phyloP scores from a whole-genome alignment of 1,284 basidiomycete species.

The Ustilago trichophora region DNA sequence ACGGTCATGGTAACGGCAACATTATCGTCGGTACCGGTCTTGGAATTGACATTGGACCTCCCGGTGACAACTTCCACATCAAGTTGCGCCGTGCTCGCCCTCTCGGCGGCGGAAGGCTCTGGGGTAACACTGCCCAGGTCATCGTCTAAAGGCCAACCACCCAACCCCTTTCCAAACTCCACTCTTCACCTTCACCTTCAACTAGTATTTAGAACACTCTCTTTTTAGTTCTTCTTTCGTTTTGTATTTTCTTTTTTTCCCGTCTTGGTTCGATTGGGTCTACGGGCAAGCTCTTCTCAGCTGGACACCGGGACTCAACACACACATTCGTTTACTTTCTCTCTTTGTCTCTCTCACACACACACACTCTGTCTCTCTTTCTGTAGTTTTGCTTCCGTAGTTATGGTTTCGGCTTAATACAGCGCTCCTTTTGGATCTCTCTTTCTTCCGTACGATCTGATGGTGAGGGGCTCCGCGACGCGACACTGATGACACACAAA shows the following conservation, averaged over 20 bases:
- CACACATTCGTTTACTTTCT: not conserved
- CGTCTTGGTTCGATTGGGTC: too few relatives aligned
- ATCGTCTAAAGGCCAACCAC: conserved; percentile 1
- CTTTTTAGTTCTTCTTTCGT: not conserved
- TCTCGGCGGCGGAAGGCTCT: conserved; percentile 11
- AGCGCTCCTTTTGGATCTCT: too few relatives aligned
- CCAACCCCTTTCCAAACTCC: not conserved
- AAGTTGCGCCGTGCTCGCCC: conserved; percentile 10
- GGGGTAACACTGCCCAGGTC: not conserved
- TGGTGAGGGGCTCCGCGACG: too few relatives aligned
- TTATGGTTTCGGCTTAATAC: too few relatives aligned
- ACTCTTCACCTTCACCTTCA: not conserved
- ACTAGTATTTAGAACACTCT: not conserved
- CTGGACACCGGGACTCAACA: not conserved
- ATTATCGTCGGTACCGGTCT: conserved; percentile 17
- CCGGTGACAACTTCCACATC: conserved; percentile 40
- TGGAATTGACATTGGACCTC: conserved; percentile 24
- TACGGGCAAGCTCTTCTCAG: conserved; percentile 9
- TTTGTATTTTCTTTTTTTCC: too few relatives aligned
- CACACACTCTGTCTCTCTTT: not conserved
- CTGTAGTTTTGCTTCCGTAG: not conserved
- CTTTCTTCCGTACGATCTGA: too few relatives aligned
- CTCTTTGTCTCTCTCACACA: not conserved
- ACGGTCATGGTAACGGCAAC: conserved; percentile 25
- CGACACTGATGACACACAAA: too few relatives aligned